Evolutionary conservation across 768 basidiomycete genomes (phyloP).

Genomic region (Suillus bovinus): DNA sequence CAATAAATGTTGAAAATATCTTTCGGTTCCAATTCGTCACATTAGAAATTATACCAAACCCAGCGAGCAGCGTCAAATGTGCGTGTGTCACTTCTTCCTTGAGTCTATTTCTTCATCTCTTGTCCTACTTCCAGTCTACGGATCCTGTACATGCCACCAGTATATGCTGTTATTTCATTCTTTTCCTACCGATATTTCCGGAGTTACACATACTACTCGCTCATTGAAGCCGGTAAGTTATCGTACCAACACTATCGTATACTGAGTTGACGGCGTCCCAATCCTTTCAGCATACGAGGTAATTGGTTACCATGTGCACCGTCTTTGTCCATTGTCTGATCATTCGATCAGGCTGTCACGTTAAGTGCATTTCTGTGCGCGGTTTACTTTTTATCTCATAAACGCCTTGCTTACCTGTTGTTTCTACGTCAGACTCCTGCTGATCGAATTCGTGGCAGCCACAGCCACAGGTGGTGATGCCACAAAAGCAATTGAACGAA

Average conservation of each 20-base stretch:
- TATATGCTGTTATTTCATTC: constrained; percentile 84
- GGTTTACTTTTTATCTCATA: neutral
- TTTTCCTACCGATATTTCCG: constrained; percentile 85
- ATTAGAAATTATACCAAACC: constrained; percentile 70
- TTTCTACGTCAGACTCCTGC: constrained; percentile 52
- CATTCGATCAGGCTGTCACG: constrained; percentile 61
- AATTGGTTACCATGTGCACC: constrained; percentile 17
- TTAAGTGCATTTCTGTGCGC: constrained; percentile 84
- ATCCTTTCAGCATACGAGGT: constrained; percentile 64
- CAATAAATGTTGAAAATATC: neutral
- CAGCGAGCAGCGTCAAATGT: constrained; percentile 82
- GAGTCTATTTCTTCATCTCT: constrained; percentile 2
- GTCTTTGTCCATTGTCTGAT: constrained; percentile 18
- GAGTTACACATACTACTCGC: constrained; percentile 64
- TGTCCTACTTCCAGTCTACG: constrained; percentile 51
- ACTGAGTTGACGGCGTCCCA: constrained; percentile 20
- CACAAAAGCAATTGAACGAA: constrained; percentile 68
- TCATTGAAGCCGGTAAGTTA: constrained; percentile 49
- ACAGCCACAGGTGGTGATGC: constrained; percentile 64
- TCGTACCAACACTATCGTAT: neutral
- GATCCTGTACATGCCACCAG: constrained; percentile 80
- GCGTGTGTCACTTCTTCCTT: constrained; percentile 21
- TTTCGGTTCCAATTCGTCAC: neutral
- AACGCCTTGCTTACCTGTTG: constrained; percentile 3
- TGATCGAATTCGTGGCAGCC: constrained; percentile 83